Base-by-base conservation (phyloP, 176 grass and related monocot species). In the Hordeum marinum region DNA sequence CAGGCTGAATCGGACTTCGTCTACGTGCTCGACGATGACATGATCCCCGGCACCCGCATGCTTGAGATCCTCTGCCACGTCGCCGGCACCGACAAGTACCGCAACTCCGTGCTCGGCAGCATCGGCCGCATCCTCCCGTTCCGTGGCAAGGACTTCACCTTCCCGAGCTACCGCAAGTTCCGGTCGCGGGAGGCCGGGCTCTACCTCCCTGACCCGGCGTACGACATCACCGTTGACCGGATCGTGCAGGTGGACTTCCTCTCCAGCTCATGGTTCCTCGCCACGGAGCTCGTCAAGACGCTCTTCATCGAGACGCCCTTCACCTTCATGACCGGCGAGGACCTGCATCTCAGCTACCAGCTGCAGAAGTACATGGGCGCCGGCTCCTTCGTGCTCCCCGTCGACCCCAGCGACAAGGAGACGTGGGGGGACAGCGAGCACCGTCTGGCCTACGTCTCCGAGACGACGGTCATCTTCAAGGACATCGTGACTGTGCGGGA, bases 391-490 rank as follows among this genome's bases (percentile, higher is more conserved):
- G 91, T 99, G 78, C 82, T 99, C 29, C 96, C 96, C 11, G 96
- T 99, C 6, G 90, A 99, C 80, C 59, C 91, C 39, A 34, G 2
- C 25, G 91, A 99, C 86, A 99, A 84, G 78, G 96, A 94, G 80
- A 99, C 96, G n/a, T 99, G 93, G 96, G 93, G 93, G 0, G 96
- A 99, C 88, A 96, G 91, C 57, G 93, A 99, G 88, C 96, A 99
- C 83, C 88, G 96, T 14, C 96, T 99, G 0, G 96, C 96, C 11
- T 91, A 99, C 62, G 91, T 99, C 1, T 81, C 96, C 0, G 93
- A 96, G 90, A 99, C 96, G 20, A 99, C 96, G 0, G 93, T 96
- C 35, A 96, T 99, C 82, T 99, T 96, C 88, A 96, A 96, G 88
- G 93, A 99, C 77, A 86, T 99, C 46, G 93, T 99, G 63, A 90